A percentile compares a stretch with the other conserved stretches of the same genome.
Conservation (phyloP, 129 eudicot genomes). For the Flaveria linearis region DNA sequence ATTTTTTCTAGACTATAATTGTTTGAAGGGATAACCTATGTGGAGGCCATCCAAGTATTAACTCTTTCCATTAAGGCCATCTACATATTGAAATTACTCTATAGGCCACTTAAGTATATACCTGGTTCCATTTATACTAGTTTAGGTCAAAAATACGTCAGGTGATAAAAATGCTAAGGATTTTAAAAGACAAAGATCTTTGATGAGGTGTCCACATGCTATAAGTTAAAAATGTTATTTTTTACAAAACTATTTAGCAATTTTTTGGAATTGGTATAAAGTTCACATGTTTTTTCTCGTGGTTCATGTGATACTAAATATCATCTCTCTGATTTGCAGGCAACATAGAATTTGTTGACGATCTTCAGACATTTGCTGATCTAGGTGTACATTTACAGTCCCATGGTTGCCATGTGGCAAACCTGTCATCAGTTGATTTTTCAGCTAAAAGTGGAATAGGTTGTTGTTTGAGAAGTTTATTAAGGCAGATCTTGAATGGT, state of each 20-base stretch:
- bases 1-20: background rate
- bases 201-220: background rate
- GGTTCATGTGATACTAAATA: background rate
- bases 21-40: background rate
- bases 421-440: conserved; percentile 78
- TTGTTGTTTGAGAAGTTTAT: conserved; percentile 68
- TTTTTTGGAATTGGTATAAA: background rate
- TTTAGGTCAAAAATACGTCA: background rate
- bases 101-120: background rate
- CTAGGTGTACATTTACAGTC: conserved; percentile 70
- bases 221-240: background rate
- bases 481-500: conserved; percentile 58
- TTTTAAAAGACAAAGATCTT: background rate
- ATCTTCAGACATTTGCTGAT: conserved; percentile 71
- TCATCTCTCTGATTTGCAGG: conserved; percentile 44
- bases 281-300: conserved; percentile 5
- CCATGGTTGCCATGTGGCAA: conserved; percentile 74
- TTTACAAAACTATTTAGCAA: background rate
- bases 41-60: background rate
- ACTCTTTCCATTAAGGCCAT: background rate
- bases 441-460: conserved; percentile 77
- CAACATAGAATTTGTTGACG: conserved; percentile 90
- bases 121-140: background rate
- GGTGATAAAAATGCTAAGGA: background rate
- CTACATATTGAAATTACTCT: background rate